Base-by-base conservation (phyloP, 306 rosid species). In the Hippophae tibetana region DNA sequence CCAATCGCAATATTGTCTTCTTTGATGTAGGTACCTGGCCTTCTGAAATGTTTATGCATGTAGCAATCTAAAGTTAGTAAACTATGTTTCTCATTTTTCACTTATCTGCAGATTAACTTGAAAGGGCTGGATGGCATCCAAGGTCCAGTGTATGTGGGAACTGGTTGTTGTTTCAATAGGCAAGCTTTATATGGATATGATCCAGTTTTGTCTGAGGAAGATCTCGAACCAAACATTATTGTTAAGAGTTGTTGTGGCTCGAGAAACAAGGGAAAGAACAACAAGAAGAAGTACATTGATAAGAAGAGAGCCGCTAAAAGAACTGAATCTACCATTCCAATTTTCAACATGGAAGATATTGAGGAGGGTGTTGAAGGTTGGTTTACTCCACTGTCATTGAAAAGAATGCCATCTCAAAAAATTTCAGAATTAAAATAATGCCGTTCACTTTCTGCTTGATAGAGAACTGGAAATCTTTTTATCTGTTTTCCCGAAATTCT, bases 81-180 rank as follows among this genome's bases (percentile, higher is more conserved):
- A 52, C 47, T 54, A 18, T 6, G 13, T 42, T 55, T 26, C 6
- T 31, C 38, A 31, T 31, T 31, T 31, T 12, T 25, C 2, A 64
- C 61, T 3, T 65, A 8, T 60, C 62, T 51, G 62, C 83, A 88
- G 99, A 88, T 93, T 76, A 93, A 93, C 82, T 71, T 93, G 97
- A 93, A 93, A 66, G 99, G 99, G 62, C 82, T 53, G 56, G 99
- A 93, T 77, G 99, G 99, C 72, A 63, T 93, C 80, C 99, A 93
- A 72, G 99, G 99, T 74, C 97, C 99, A 9, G 97, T 88, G 73
- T 93, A 93, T 70, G 99, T 93, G 76, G 99, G 99, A 80, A 93
- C 97, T 57, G 99, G 99, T 80, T 88, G 99, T 56, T 93, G 99
- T 84, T 88, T 93, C 87, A 93, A 88, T 69, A 84, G 99, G 85